These are phyloP conservation scores for Sporobolus alterniflorus DNA, from an alignment of 202 grass and related monocot species.

Conservation along the genomic window DNA sequence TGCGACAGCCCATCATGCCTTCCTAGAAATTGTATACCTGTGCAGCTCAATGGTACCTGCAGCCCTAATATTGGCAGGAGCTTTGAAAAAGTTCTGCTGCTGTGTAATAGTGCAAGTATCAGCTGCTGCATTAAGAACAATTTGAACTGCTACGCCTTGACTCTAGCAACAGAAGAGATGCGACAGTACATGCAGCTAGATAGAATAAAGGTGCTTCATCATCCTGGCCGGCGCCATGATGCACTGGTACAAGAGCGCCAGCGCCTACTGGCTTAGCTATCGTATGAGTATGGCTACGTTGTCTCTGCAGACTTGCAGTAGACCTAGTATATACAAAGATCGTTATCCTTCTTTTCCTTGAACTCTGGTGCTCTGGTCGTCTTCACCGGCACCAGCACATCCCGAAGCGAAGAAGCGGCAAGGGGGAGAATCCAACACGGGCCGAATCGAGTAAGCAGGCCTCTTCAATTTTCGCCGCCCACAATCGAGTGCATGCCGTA, in stretches of 20 bases:
- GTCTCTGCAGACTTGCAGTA: neutral
- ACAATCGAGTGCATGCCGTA: constrained; percentile 23
- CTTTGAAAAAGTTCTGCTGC: neutral
- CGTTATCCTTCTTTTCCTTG: neutral
- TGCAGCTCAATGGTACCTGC: constrained; percentile 15
- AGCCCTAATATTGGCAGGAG: constrained; percentile 18
- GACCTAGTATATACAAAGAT: neutral
- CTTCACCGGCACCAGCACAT: neutral
- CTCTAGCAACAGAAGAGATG: neutral
- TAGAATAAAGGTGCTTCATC: neutral
- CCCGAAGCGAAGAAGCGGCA: neutral
- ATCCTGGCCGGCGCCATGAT: constrained; percentile 3
- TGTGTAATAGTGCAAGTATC: neutral
- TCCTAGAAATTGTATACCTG: neutral
- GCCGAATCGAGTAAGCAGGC: constrained; percentile 13
- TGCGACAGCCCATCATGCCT: constrained; percentile 16
- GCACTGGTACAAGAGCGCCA: neutral
- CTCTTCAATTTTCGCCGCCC: constrained; percentile 7
- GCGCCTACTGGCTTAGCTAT: neutral
- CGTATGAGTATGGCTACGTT: neutral
- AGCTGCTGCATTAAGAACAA: neutral
- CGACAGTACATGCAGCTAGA: neutral
- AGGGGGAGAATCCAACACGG: constrained; percentile 32
- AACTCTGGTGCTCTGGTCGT: neutral
- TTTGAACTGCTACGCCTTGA: neutral